Conservation (phyloP, 495 filamentous ascomycete species). For the Tuber calosporum region DNA sequence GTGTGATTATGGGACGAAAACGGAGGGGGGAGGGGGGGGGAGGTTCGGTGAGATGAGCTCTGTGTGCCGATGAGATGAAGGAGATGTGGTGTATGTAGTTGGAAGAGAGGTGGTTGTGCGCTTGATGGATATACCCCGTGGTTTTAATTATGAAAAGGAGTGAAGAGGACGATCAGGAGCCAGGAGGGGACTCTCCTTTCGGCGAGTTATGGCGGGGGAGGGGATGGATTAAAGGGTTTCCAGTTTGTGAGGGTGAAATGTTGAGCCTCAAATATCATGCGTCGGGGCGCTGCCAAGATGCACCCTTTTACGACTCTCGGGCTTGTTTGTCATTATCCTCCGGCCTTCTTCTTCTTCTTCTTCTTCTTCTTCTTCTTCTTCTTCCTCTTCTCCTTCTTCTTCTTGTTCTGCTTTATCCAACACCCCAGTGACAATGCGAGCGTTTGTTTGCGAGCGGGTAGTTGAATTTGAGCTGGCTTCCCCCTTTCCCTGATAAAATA, state of each 20-base stretch:
- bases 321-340: constrained; percentile 38
- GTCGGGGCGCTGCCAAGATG: constrained; percentile 29
- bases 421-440: background rate
- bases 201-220: constrained; percentile 24
- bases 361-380: too few species aligned
- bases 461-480: background rate
- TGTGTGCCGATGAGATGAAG: constrained; percentile 10
- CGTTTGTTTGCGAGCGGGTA: background rate
- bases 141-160: background rate
- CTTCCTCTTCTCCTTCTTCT: too few species aligned
- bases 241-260: constrained; percentile 32
- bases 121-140: background rate
- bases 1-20: constrained; percentile 19
- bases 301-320: constrained; percentile 29
- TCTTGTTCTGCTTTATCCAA: background rate
- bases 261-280: constrained; percentile 36
- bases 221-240: constrained; percentile 35
- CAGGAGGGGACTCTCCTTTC: constrained; percentile 27
- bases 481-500: background rate
- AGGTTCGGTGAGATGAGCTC: constrained; percentile 28
- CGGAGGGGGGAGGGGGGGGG: constrained; percentile 14
- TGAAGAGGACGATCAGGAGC: constrained; percentile 24
- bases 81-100: constrained; percentile 23
- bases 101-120: constrained; percentile 16
- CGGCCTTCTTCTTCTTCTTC: constrained; percentile 15